Evolutionary conservation across 495 filamentous ascomycete genomes (phyloP), one percentile per base, ranked within the genome.

Genomic region (Hypoxylon lenormandii): DNA sequence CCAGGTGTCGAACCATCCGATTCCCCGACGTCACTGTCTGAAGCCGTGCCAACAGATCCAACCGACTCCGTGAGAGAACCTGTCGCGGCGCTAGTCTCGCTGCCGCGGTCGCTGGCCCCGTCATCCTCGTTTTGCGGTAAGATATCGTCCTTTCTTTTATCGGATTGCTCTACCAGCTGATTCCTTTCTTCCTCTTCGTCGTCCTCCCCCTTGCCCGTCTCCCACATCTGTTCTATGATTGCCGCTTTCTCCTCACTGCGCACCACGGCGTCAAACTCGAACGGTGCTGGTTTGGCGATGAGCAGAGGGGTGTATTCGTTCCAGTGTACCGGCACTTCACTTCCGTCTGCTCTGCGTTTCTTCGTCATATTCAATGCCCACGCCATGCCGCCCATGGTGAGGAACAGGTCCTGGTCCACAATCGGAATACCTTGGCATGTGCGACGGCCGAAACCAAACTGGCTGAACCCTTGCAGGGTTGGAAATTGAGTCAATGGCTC

Each of bases 391-490:
- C 85, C 85, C 78, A 89, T 85, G 42, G 80, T 76, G 3, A 87
- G 80, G 66, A 85, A 82, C 5, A 89, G 68, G 52, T 86, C 84
- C 63, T 84, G 82, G 46, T 84, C 81, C 6, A 85, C 85, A 54
- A 89, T 78, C 26, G 80, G 80, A 28, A 83, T 69, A 4, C 88
- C 87, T 51, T 86, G 84, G 74, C 88, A 90, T 5, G 80, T 83
- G 19, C 88, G 82, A 1, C 85, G 81, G 0, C 88, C 88, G 73
- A 85, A 89, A 1, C 88, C 87, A 70, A 89, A 89, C 47, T 84
- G 81, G 22, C 82, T 85, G 71, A 79, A 83, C 51, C 83, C 82
- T 19, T 77, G 70, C 8, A 88, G 84, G 60, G 82, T 88, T 4
- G 86, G 86, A 68, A 83, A 81, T 26, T 78, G 28, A 0, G 81